Conservation (phyloP, 2,329 filamentous ascomycete species). For the Xylaria hypoxylon region DNA sequence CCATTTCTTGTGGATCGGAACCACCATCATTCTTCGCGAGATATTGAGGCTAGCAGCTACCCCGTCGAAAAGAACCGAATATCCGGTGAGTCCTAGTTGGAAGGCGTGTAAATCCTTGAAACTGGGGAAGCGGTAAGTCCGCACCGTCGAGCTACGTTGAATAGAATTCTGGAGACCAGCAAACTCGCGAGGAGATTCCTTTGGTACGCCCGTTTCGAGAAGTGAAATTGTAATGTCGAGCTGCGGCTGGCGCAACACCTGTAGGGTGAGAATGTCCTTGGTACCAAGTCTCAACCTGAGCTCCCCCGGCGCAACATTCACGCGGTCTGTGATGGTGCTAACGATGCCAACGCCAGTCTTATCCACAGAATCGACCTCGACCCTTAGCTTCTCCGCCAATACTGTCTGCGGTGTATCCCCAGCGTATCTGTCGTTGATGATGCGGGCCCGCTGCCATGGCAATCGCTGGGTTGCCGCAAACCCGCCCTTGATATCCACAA, state of each 20-base stretch:
- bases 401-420: conserved; percentile 75
- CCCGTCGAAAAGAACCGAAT: conserved; percentile 78
- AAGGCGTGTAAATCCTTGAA: conserved; percentile 80
- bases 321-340: conserved; percentile 82
- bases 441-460: conserved; percentile 74
- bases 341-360: conserved; percentile 49
- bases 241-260: conserved; percentile 78
- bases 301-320: conserved; percentile 84
- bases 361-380: conserved; percentile 79
- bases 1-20: conserved; percentile 95
- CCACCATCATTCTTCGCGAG: conserved; percentile 85
- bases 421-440: conserved; percentile 78
- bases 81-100: conserved; percentile 83
- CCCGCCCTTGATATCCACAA: conserved; percentile 61
- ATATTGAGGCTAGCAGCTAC: conserved; percentile 82
- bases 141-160: conserved; percentile 71
- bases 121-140: conserved; percentile 76
- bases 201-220: conserved; percentile 72
- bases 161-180: conserved; percentile 69
- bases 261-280: conserved; percentile 69
- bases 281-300: conserved; percentile 74
- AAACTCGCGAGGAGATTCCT: conserved; percentile 72
- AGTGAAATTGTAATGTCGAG: conserved; percentile 81
- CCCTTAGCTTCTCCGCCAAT: conserved; percentile 78
- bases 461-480: conserved; percentile 63